Percentiles rank a stretch among this genome's conserved stretches.
Conservation (phyloP, 352 stramenopile species). For the Phytophthora cactorum region DNA sequence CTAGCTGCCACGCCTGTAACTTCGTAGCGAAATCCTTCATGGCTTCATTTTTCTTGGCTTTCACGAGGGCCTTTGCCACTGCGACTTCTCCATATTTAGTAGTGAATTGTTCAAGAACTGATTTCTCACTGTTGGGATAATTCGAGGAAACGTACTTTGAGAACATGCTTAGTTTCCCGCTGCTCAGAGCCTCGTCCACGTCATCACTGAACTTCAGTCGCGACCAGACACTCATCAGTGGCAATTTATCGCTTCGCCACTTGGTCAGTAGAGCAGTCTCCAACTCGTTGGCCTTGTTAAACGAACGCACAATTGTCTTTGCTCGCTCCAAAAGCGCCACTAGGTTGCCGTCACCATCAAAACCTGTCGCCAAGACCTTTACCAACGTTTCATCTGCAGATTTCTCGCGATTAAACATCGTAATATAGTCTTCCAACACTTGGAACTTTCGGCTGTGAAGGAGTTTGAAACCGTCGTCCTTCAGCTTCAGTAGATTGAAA, state of each 20-base stretch:
- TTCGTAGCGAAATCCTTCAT: not conserved
- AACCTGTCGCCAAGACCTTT: conserved; percentile 5
- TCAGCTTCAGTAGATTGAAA: not conserved
- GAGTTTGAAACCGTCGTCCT: not conserved
- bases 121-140: not conserved
- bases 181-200: not conserved
- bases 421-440: conserved; percentile 3
- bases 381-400: not conserved
- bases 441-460: not conserved
- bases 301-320: not conserved
- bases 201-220: not conserved
- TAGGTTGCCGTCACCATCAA: conserved; percentile 4
- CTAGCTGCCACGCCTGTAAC: not conserved
- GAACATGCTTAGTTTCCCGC: not conserved
- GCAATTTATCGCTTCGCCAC: not conserved
- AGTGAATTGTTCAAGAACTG: not conserved
- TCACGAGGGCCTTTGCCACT: not conserved
- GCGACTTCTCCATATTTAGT: not conserved
- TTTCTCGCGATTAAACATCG: not conserved
- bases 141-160: not conserved
- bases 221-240: not conserved
- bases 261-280: not conserved
- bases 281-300: not conserved
- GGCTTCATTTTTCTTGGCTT: not conserved
- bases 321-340: not conserved